Evolutionary conservation across 2,329 filamentous ascomycete species (phyloP), one percentile per base, ranked within the genome.

Genomic region (Penicillium sp.): DNA sequence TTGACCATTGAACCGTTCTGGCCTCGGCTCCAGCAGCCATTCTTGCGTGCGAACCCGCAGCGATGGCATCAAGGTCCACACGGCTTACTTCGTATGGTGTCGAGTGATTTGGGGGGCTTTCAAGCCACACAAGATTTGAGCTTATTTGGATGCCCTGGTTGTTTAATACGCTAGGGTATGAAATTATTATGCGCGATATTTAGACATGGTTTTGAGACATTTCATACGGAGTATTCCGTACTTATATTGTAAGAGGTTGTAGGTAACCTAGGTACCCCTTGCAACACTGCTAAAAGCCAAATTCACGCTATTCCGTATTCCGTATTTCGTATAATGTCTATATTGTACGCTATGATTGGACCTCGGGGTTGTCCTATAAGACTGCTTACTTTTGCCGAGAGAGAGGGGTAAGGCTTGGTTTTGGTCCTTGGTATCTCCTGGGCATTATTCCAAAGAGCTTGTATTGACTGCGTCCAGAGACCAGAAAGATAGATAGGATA

Each of bases 31-130:
- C 21, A 32, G 6, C 26, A 24, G 44, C 37, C 31, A 21, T 29
- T 46, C 43, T 54, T 54, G 49, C 52, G 49, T 54, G 52, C 52
- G 24, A 48, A 52, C 21, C 43, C 52, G 10, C 49, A 31, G 21
- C 21, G 32, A 54, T 54, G 41, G 49, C 49, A 45, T 48, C 51
- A 48, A 43, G 29, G 6, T 50, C 37, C 48, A 42, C 43, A 19
- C 40, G 19, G 21, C 10, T 28, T n/a, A 32, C 37, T 10, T 8
- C 21, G 21, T 24, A n/a, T 33, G 19, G 26, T 21, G n/a, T 52
- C 10, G 9, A 45, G 38, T 19, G 29, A 28, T 13, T 32, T 21
- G 3, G 7, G 19, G 21, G 13, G 19, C 26, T 40, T 24, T 7
- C 5, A 39, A 34, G 45, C 49, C 48, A 51, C 44, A 49, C 17